Conservation (phyloP, 2,329 filamentous ascomycete species). For the Alternaria longipes region DNA sequence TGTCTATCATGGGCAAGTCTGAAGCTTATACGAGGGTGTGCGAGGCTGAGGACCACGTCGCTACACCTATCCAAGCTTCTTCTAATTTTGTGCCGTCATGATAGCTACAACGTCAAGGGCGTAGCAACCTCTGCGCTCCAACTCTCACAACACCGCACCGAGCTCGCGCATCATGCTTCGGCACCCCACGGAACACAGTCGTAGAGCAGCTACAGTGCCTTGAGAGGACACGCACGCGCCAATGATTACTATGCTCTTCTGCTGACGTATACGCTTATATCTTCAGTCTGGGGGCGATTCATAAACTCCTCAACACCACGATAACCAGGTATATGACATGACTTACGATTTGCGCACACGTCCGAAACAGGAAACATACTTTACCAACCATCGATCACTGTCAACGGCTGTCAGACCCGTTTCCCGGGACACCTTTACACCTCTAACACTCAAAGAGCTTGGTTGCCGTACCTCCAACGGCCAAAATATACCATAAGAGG, state of each 20-base stretch:
- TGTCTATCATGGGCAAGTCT: background rate
- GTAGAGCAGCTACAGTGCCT: background rate
- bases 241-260: background rate
- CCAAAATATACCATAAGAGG: constrained; percentile 11
- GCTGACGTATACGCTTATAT: background rate
- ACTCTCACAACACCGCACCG: background rate
- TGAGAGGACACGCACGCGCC: background rate
- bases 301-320: background rate
- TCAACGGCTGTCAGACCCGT: constrained; percentile 14
- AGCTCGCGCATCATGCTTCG: constrained; percentile 1
- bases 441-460: background rate
- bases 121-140: background rate
- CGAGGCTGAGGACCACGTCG: background rate
- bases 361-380: constrained; percentile 8
- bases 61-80: too few relatives aligned
- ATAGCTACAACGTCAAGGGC: background rate
- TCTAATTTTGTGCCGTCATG: too few relatives aligned
- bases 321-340: background rate
- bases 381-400: constrained; percentile 5
- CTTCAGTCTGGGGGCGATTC: background rate
- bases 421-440: background rate
- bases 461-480: background rate
- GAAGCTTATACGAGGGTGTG: background rate
- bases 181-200: constrained; percentile 1
- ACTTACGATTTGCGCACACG: background rate